A percentile compares a stretch with the other conserved stretches of the same genome.
These are phyloP conservation scores for Talaromyces sp. DNA, from an alignment of 2,329 filamentous ascomycete genomes.

Conservation along the genomic window DNA sequence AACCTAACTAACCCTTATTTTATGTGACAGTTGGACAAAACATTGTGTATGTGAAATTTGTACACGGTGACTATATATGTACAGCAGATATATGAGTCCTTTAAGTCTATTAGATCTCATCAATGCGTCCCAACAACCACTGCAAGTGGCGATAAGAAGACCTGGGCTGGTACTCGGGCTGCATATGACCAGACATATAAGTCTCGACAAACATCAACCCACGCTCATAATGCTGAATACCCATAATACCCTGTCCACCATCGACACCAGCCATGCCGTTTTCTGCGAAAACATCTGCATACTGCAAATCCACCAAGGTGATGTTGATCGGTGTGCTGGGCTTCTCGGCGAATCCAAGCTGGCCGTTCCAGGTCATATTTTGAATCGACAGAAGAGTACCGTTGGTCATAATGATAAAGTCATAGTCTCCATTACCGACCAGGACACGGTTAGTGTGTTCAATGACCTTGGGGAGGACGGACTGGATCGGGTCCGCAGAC, in stretches of 20 bases:
- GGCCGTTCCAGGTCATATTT: constrained; percentile 77
- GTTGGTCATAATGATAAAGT: constrained; percentile 66
- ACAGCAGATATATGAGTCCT: background rate
- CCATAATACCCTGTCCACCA: constrained; percentile 64
- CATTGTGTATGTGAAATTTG: background rate
- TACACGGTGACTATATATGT: background rate
- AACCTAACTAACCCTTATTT: background rate
- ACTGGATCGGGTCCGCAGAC: constrained; percentile 54
- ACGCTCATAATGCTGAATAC: constrained; percentile 69
- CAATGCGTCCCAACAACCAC: constrained; percentile 33
- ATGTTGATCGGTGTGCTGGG: constrained; percentile 47
- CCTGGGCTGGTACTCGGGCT: constrained; percentile 64
- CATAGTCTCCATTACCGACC: constrained; percentile 69
- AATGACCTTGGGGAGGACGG: constrained; percentile 46
- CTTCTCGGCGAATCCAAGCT: constrained; percentile 64
- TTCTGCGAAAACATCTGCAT: constrained; percentile 45
- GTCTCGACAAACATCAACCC: constrained; percentile 66
- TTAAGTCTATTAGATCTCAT: constrained; percentile 7
- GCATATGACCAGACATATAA: constrained; percentile 39
- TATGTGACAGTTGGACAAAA: background rate
- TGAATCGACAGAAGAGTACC: constrained; percentile 71
- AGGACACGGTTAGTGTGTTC: constrained; percentile 66
- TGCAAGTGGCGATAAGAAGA: constrained; percentile 67
- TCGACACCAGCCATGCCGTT: constrained; percentile 65
- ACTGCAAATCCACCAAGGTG: constrained; percentile 56